A percentile compares a stretch with the other conserved stretches of the same genome.
Evolutionary conservation across 352 stramenopile species (phyloP).

Genomic region (Globisporangium barbulae): DNA sequence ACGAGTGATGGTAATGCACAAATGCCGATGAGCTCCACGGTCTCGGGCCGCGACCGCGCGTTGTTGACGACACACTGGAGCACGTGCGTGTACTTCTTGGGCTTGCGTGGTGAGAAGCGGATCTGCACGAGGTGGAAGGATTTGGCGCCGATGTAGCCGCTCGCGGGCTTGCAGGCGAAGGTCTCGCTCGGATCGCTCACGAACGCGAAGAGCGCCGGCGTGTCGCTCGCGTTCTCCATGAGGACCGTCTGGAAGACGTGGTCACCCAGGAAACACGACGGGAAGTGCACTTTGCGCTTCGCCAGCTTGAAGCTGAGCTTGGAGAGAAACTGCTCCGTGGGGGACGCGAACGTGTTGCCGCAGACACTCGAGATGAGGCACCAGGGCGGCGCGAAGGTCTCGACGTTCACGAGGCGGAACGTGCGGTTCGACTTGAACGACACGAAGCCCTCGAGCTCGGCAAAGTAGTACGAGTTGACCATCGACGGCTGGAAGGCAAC

Average conservation of each 20-base stretch:
- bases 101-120: slow-evolving; percentile 55
- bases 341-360: slow-evolving; percentile 87
- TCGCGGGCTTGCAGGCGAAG: slow-evolving; percentile 71
- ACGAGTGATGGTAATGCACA: slow-evolving; percentile 53
- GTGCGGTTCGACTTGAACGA: slow-evolving; percentile 92
- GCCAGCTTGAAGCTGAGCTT: slow-evolving; percentile 67
- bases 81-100: slow-evolving; percentile 44
- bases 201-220: slow-evolving; percentile 86
- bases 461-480: slow-evolving; percentile 88
- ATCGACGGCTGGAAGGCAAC: slow-evolving; percentile 77
- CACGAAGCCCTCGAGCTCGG: slow-evolving; percentile 85
- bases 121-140: slow-evolving; percentile 84
- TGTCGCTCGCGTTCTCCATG: slow-evolving; percentile 87
- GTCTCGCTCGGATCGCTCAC: slow-evolving; percentile 47
- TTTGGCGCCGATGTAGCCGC: slow-evolving; percentile 70
- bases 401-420: slow-evolving; percentile 92
- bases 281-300: slow-evolving; percentile 74
- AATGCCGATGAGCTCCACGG: slow-evolving; percentile 53
- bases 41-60: slow-evolving; percentile 36
- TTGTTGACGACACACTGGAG: slow-evolving; percentile 81
- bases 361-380: slow-evolving; percentile 64
- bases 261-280: slow-evolving; percentile 86
- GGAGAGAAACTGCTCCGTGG: slow-evolving; percentile 84
- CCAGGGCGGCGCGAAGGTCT: slow-evolving; percentile 91
- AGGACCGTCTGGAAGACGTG: slow-evolving; percentile 87